Evolutionary conservation across 1,284 basidiomycete species (phyloP), one percentile per base, ranked within the genome.

Genomic region (Marasmius fiardii): DNA sequence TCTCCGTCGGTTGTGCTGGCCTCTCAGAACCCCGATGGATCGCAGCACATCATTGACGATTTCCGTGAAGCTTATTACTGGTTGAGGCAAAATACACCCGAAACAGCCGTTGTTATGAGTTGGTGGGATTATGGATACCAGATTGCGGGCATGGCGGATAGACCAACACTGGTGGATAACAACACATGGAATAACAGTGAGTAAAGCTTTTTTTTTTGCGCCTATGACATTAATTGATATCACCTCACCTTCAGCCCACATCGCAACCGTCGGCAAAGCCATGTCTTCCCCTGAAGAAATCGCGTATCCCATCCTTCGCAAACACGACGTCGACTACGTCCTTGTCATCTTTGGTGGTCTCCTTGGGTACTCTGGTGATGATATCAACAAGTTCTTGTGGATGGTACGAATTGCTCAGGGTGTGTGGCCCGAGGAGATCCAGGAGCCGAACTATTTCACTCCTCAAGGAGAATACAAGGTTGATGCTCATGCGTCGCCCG

Each of bases 121-220:
- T 99, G 97, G 97, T 99, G 97, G 97, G 97, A 99, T 75, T 99
- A 99, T 66, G 97, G 97, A 20, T 99, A 99, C 71, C 96, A 99
- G 75, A 98, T 99, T 67, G 93, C 95, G 43, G 97, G 97, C 50
- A 98, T 99, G 92, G 95, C 97, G 11, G 95, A 98, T 74, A 80
- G 97, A 43, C 87, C 93, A n/a, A 97, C 95, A 2, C 77, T 99
- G 57, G 97, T 99, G 10, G 97, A 99, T 73, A 99, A 99, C 78
- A 99, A 99, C 71, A 99, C 97, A 1, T 99, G 97, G 97, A 99
- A 99, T 76, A 99, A 99, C 76, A 99, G 92, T 94, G 62, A 64
- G 90, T 79, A 23, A 33, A 21, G n/a, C n/a, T 41, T 47, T 53
- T 50, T 18, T 51, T 43, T 21, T 23, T 55, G 34, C 10, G 23